Evolutionary conservation across 192 early-diverging fungal species (phyloP).

Genomic region (Piromyces finnis): DNA sequence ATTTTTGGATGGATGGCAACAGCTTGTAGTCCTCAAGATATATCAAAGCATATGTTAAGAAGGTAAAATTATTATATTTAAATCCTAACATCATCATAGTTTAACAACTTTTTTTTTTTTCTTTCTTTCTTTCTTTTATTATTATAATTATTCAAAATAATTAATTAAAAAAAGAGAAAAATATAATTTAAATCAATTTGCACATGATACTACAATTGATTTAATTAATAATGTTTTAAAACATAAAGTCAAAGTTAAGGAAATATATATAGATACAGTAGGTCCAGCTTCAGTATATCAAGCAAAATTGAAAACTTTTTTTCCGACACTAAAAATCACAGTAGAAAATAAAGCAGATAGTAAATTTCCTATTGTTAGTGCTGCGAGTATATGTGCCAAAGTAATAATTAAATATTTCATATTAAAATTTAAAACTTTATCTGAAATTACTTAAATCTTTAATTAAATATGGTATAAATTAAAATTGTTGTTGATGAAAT

Average conservation of each 20-base stretch:
- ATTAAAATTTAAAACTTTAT: no score
- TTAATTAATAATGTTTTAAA: constrained; percentile 50
- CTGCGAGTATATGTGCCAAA: constrained; percentile 92
- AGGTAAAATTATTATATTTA: constrained; percentile 29
- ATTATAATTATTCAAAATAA: no score
- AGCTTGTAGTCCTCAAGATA: constrained; percentile 73
- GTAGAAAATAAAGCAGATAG: constrained; percentile 92
- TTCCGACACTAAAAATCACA: constrained; percentile 60
- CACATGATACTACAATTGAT: constrained; percentile 83
- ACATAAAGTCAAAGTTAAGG: constrained; percentile 42
- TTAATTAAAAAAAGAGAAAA: constrained; percentile 27
- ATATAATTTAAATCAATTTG: constrained; percentile 81
- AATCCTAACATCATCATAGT: no score
- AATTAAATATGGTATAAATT: no score
- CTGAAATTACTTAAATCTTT: no score
- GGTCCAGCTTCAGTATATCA: constrained; percentile 80
- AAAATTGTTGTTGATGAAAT: no score
- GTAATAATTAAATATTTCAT: constrained; percentile 10
- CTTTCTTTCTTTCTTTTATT: no score
- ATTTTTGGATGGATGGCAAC: constrained; percentile 71
- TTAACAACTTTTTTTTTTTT: no score
- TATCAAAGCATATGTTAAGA: constrained; percentile 77
- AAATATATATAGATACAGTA: constrained; percentile 90
- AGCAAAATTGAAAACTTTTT: constrained; percentile 45
- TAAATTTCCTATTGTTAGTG: constrained; percentile 82